Percentiles rank a stretch among this genome's conserved stretches.
These are phyloP conservation scores for Yamadazyma conglobata DNA, from an alignment of 1,139 yeast genomes.

Conservation along the genomic window DNA sequence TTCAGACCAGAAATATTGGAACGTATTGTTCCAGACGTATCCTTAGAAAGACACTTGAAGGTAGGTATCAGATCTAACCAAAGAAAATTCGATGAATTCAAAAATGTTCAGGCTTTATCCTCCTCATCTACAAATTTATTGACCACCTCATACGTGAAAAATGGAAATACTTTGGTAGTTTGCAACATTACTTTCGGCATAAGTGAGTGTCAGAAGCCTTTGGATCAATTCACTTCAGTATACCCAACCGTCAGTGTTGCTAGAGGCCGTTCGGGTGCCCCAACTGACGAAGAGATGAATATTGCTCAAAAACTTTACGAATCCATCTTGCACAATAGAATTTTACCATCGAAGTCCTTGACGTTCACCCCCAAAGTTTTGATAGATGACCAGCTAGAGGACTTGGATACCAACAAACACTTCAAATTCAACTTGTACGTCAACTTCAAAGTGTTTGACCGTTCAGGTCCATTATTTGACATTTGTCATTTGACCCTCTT, in stretches of 20 bases:
- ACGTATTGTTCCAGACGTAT: conserved; percentile 80
- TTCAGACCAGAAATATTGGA: conserved; percentile 84
- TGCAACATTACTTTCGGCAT: conserved; percentile 76
- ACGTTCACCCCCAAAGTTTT: conserved; percentile 45
- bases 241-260: conserved; percentile 81
- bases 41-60: conserved; percentile 72
- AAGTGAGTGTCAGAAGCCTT: conserved; percentile 41
- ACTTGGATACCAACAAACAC: conserved; percentile 35
- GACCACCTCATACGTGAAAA: conserved; percentile 68
- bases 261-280: conserved; percentile 74
- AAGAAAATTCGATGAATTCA: conserved; percentile 70
- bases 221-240: conserved; percentile 38
- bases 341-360: conserved; percentile 38
- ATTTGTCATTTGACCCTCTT: conserved; percentile 69
- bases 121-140: conserved; percentile 29
- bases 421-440: conserved; percentile 62
- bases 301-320: conserved; percentile 69
- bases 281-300: conserved; percentile 88
- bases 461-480: conserved; percentile 81
- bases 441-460: conserved; percentile 71
- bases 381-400: conserved; percentile 22
- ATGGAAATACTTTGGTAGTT: conserved; percentile 74
- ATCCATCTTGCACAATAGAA: conserved; percentile 49
- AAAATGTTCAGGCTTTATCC: conserved; percentile 45
- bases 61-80: conserved; percentile 72